phyloP scores from a whole-genome alignment of 352 stramenopile species.

The Thraustochytrium sp. region DNA sequence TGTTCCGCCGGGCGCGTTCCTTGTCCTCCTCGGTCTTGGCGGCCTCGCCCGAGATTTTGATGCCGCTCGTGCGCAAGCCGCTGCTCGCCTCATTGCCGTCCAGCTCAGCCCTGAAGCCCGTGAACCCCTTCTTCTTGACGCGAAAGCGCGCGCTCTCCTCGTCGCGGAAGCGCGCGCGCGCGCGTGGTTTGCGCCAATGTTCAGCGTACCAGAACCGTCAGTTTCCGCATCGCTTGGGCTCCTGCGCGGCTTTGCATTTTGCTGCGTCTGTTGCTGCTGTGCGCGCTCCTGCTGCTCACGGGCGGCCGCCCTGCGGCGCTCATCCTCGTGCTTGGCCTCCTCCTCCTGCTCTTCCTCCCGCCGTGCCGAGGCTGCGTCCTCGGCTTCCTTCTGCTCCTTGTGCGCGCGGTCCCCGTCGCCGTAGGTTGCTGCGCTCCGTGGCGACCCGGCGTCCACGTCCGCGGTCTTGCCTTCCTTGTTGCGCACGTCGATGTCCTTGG shows the following conservation, averaged over 20 bases:
- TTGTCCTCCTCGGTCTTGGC: slow-evolving; percentile 12
- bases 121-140: slow-evolving; percentile 42
- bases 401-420: background rate
- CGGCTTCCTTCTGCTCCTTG: background rate
- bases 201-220: background rate
- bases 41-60: background rate
- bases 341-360: too few relatives aligned
- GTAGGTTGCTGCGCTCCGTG: too few relatives aligned
- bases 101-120: slow-evolving; percentile 1
- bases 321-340: background rate
- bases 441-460: too few relatives aligned
- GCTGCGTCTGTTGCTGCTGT: background rate
- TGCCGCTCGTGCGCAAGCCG: background rate
- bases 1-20: background rate
- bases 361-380: background rate
- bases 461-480: too few relatives aligned
- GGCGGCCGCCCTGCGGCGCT: background rate
- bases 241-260: background rate
- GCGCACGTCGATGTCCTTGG: background rate
- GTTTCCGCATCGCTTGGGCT: background rate
- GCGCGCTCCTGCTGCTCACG: background rate
- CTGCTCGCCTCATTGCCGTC: background rate
- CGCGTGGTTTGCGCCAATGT: background rate
- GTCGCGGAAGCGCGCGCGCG: slow-evolving; percentile 8
- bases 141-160: slow-evolving; percentile 43